These are phyloP conservation scores for Termitomyces sp. DNA, from an alignment of 768 basidiomycete genomes.

Conservation along the genomic window DNA sequence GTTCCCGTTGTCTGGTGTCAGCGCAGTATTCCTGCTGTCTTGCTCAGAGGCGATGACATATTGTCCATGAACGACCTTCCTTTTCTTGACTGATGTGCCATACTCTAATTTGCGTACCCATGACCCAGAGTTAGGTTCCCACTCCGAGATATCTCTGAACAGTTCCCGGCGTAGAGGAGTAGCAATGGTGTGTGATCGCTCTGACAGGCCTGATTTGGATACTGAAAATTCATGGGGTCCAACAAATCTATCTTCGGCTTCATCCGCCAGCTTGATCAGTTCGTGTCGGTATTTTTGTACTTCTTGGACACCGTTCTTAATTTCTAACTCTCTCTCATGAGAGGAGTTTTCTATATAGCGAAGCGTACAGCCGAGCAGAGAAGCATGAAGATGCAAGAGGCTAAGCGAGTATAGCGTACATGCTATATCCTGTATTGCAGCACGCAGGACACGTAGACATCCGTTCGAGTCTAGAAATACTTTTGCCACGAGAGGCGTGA, in stretches of 20 bases:
- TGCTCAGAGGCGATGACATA: neutral
- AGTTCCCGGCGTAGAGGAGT: constrained; percentile 6
- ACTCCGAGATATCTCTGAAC: constrained; percentile 31
- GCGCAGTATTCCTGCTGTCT: neutral
- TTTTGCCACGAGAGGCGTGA: constrained; percentile 12
- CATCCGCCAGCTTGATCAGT: constrained; percentile 41
- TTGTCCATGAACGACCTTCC: constrained; percentile 1
- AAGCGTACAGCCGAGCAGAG: constrained; percentile 47
- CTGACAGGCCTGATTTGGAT: constrained; percentile 1
- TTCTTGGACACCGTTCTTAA: constrained; percentile 14
- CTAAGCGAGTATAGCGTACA: constrained; percentile 24
- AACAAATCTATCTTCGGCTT: constrained; percentile 46
- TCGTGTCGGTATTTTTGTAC: constrained; percentile 29
- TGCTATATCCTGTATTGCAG: constrained; percentile 19
- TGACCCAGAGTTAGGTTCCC: constrained; percentile 41
- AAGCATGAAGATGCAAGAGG: constrained; percentile 40
- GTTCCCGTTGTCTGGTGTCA: neutral
- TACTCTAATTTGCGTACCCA: constrained; percentile 28
- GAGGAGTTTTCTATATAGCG: constrained; percentile 35
- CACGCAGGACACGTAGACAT: constrained; percentile 9
- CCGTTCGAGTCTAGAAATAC: constrained; percentile 8
- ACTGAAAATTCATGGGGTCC: constrained; percentile 15
- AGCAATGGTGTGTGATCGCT: neutral
- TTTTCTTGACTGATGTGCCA: constrained; percentile 5
- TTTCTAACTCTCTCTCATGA: constrained; percentile 12